Percentiles rank a stretch among this genome's conserved stretches.
Evolutionary conservation across 768 basidiomycete species (phyloP).

Genomic region (Hebeloma cylindrosporum): DNA sequence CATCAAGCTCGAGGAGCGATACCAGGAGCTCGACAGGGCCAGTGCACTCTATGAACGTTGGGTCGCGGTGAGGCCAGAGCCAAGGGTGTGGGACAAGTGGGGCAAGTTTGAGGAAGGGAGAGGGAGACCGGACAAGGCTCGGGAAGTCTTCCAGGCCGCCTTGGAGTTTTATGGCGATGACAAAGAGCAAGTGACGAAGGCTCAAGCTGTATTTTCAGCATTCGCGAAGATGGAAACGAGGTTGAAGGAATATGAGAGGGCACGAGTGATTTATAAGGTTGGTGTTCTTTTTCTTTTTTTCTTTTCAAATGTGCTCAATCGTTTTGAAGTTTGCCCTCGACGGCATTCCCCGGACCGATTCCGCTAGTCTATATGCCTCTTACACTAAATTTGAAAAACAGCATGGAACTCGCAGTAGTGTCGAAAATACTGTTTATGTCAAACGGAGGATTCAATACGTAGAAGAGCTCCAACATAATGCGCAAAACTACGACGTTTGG

Average conservation of each 20-base stretch:
- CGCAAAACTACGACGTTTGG: conserved; percentile 96
- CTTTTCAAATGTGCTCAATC: conserved; percentile 27
- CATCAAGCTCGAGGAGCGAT: too few relatives aligned
- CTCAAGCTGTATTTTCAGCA: conserved; percentile 90
- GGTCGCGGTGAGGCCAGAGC: conserved; percentile 78
- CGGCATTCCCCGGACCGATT: conserved; percentile 90
- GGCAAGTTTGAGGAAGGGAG: conserved; percentile 87
- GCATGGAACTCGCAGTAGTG: conserved; percentile 82
- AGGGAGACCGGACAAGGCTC: conserved; percentile 68
- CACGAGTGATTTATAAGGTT: conserved; percentile 96
- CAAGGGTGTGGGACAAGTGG: conserved; percentile 82
- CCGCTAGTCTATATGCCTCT: conserved; percentile 80
- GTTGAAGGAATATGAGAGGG: conserved; percentile 94
- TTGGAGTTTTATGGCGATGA: conserved; percentile 89
- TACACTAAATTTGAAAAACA: conserved; percentile 99
- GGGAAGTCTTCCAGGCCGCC: conserved; percentile 89
- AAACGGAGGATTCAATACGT: conserved; percentile 98
- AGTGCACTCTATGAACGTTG: conserved; percentile 92
- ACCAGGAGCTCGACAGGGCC: conserved; percentile 89
- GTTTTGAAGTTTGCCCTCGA: conserved; percentile 98
- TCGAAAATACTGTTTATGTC: conserved; percentile 92
- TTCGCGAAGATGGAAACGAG: conserved; percentile 98
- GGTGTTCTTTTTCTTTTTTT: neutral
- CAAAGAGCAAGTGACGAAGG: conserved; percentile 89
- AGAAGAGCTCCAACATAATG: conserved; percentile 89